Evolutionary conservation across 2,329 filamentous ascomycete genomes (phyloP), one percentile per base, ranked within the genome.

Genomic region (Neophaeococcomyces aloes): DNA sequence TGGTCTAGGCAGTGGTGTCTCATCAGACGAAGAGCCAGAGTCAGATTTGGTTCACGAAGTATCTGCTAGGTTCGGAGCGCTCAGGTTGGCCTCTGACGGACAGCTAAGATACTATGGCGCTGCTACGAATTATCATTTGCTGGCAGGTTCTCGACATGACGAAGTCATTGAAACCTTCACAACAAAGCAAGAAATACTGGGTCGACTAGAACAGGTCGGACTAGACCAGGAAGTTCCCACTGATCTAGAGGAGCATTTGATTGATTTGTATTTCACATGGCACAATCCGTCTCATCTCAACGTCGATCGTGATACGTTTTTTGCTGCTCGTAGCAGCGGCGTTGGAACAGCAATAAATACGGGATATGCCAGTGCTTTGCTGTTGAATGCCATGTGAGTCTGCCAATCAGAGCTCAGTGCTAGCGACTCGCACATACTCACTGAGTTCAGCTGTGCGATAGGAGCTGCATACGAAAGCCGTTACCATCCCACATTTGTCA

Each of bases 221-320:
- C 56, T 69, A 10, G 61, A 61, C 14, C 64, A 67, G 48, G 43
- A 58, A 3, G 63, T 69, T 13, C 62, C 66, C 25, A 57, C 59
- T 15, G 59, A 56, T 3, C 49, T 70, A 4, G 67, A 69, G 42
- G 59, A 64, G 21, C 68, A 70, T 51, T 59, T 71, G 1, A 57
- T 67, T 4, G 59, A 64, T 27, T 58, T 70, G 1, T 71, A 65
- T 43, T 71, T 71, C 44, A 62, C 65, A 1, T 71, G 68, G 68
- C 66, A 71, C 49, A 69, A 71, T 36, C 60, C 67, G 4, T 63
- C 63, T 32, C 64, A 65, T 35, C 65, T 68, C 35, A 61, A 68
- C 1, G 65, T 71, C 2, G 66, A 71, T 42, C 62, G 63, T 33
- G 18, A 21, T 18, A 36, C 33, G 21, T 36, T 36, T 30, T 62